phyloP scores from a whole-genome alignment of 192 early-diverging fungal species.

The Coemansia aciculifera region DNA sequence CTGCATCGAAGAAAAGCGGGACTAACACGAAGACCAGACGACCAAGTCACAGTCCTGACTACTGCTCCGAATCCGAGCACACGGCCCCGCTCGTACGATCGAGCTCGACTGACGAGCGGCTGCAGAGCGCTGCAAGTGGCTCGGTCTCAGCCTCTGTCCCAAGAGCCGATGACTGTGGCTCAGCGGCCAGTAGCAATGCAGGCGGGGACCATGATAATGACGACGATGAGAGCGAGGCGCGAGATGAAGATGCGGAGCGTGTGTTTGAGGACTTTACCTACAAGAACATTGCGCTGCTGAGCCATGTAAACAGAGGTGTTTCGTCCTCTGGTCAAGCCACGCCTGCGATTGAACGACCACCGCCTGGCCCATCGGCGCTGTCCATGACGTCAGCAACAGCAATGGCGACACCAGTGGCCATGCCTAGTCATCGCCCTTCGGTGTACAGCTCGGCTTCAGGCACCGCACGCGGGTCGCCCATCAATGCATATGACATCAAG shows the following conservation, averaged over 20 bases:
- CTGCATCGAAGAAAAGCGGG: conserved; percentile 15
- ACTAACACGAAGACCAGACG: conserved; percentile 15
- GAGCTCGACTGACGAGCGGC: conserved; percentile 47
- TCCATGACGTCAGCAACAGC: conserved; percentile 2
- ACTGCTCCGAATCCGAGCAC: conserved; percentile 17
- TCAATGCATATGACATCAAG: conserved; percentile 34
- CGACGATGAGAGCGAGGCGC: conserved; percentile 14
- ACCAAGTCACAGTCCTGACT: conserved; percentile 39
- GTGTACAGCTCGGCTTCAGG: conserved; percentile 9
- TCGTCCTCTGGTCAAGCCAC: conserved; percentile 45
- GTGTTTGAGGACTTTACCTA: conserved; percentile 66
- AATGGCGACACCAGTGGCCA: not conserved
- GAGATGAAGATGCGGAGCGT: conserved; percentile 39
- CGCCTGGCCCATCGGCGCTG: conserved; percentile 5
- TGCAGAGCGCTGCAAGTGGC: conserved; percentile 9
- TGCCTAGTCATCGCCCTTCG: conserved; percentile 10
- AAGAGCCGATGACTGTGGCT: conserved; percentile 19
- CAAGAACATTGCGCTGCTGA: conserved; percentile 64
- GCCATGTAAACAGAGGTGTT: conserved; percentile 65
- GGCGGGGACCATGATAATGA: conserved; percentile 15
- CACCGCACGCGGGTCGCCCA: conserved; percentile 20
- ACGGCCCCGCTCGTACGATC: conserved; percentile 28
- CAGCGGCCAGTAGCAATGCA: conserved; percentile 9
- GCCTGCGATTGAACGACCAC: conserved; percentile 27
- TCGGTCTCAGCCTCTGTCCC: not conserved